These are phyloP conservation scores for Adansonia digitata DNA, from an alignment of 345 rosid genomes.

Conservation along the genomic window DNA sequence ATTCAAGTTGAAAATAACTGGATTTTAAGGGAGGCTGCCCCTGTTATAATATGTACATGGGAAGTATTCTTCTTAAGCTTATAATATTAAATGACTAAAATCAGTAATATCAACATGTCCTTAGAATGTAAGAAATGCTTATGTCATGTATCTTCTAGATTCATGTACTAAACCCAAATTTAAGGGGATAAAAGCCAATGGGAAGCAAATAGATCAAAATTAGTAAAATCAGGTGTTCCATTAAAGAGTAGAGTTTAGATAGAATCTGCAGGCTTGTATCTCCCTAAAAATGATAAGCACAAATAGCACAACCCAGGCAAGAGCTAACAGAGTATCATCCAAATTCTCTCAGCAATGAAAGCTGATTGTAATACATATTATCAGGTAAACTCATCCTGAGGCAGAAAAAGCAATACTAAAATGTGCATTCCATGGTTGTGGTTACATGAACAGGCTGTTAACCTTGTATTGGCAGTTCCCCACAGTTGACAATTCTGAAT, in stretches of 20 bases:
- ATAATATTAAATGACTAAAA: neutral
- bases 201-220: neutral
- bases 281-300: neutral
- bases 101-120: neutral
- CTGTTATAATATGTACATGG: neutral
- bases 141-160: neutral
- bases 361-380: neutral
- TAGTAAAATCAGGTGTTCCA: neutral
- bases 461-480: conserved; percentile 68
- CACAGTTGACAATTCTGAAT: conserved; percentile 74
- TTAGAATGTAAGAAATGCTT: neutral
- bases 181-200: neutral
- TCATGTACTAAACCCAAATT: neutral
- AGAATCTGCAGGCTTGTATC: neutral
- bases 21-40: neutral
- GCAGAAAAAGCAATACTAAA: conserved; percentile 5
- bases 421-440: neutral
- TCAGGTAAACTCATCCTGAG: neutral
- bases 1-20: neutral
- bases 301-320: neutral
- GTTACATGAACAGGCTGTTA: conserved; percentile 26
- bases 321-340: neutral
- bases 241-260: neutral
- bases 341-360: conserved; percentile 6
- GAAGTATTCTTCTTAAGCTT: conserved; percentile 6